Evolutionary conservation across 352 stramenopile species (phyloP).

Genomic region (Elongisporangium undulatum): DNA sequence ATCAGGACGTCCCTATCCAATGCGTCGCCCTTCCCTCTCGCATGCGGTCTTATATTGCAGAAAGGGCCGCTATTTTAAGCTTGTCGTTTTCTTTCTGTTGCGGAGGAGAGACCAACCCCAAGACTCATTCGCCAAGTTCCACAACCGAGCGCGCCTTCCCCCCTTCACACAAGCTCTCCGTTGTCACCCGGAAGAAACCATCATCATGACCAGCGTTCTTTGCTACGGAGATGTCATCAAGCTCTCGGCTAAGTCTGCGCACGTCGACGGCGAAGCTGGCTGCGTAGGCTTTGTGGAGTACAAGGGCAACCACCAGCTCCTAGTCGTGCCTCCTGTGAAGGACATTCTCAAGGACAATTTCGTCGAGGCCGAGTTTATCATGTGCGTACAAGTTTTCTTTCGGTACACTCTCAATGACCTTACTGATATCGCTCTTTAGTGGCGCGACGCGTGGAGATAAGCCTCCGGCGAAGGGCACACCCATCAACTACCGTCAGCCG

Average conservation of each 20-base stretch:
- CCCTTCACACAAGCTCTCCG: slow-evolving; percentile 2
- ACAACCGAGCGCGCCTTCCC: slow-evolving; percentile 2
- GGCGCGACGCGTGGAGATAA: slow-evolving; percentile 47
- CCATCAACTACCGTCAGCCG: slow-evolving; percentile 57
- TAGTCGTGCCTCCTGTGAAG: slow-evolving; percentile 52
- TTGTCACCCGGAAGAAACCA: slow-evolving; percentile 7
- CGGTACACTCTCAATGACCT: neutral
- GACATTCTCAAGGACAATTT: slow-evolving; percentile 33
- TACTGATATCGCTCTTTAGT: slow-evolving; percentile 5
- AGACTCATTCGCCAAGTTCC: slow-evolving; percentile 25
- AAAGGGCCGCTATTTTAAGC: neutral
- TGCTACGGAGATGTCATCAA: slow-evolving; percentile 56
- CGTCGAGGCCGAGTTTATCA: slow-evolving; percentile 60
- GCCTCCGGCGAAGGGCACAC: slow-evolving; percentile 29
- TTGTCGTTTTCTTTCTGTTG: neutral
- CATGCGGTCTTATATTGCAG: neutral
- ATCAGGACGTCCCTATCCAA: neutral
- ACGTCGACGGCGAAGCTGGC: slow-evolving; percentile 9
- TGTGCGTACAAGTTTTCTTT: slow-evolving; percentile 26
- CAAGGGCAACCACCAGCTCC: slow-evolving; percentile 36
- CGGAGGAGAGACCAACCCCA: neutral
- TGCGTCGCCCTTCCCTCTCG: neutral
- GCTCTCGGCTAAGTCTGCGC: slow-evolving; percentile 31
- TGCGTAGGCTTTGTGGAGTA: slow-evolving; percentile 52
- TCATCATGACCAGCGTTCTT: slow-evolving; percentile 23